A percentile compares a stretch with the other conserved stretches of the same genome.
Conservation (phyloP, 2,329 filamentous ascomycete species). For the Ophiostoma pallidulum region DNA sequence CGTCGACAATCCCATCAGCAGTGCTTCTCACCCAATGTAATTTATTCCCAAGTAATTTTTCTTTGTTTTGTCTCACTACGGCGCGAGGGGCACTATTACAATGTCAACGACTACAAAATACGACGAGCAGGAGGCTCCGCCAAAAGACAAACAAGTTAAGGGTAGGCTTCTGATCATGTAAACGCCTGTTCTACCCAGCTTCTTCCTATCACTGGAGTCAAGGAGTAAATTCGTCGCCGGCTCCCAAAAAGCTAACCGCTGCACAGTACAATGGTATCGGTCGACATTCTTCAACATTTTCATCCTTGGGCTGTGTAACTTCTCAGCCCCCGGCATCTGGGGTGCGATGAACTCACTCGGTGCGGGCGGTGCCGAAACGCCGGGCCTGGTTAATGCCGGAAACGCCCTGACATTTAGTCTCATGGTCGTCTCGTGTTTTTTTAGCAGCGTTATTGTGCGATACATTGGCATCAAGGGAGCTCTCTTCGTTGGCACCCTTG, state of each 20-base stretch:
- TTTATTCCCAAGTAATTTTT: no score
- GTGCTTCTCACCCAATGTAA: no score
- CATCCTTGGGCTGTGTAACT: constrained; percentile 61
- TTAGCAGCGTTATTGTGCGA: constrained; percentile 52
- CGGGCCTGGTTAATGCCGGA: constrained; percentile 58
- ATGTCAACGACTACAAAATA: no score
- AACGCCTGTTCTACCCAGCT: no score
- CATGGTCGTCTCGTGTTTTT: constrained; percentile 56
- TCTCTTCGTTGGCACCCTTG: constrained; percentile 60
- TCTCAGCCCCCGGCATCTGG: constrained; percentile 64
- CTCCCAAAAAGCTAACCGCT: constrained; percentile 13
- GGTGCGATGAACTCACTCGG: constrained; percentile 64
- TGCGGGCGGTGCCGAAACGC: constrained; percentile 55
- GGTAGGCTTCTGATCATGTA: no score
- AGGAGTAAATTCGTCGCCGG: constrained; percentile 2
- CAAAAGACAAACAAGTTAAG: no score
- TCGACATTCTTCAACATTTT: constrained; percentile 65
- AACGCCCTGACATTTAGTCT: constrained; percentile 60
- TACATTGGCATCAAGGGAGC: constrained; percentile 63
- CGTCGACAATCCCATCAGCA: no score
- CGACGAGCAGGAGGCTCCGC: no score
- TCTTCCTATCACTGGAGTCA: no score
- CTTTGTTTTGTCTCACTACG: no score
- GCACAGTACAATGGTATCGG: constrained; percentile 50
- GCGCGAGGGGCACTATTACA: no score